A percentile compares a stretch with the other conserved stretches of the same genome.
These are phyloP conservation scores for Ascochyta koolunga DNA, from an alignment of 2,329 filamentous ascomycete species.

Conservation along the genomic window DNA sequence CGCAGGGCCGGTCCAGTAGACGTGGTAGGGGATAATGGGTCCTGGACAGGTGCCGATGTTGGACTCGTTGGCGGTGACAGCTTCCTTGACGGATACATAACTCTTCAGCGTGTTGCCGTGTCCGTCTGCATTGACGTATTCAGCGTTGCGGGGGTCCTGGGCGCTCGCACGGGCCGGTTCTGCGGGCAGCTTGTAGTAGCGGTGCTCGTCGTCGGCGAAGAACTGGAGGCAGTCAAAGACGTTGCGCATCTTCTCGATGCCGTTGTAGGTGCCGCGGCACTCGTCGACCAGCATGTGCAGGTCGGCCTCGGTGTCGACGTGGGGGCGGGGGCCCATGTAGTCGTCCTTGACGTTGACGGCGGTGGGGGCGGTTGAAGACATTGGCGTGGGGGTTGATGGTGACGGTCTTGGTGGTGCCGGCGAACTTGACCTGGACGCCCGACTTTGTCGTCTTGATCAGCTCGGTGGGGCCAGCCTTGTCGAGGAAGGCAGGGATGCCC, in stretches of 20 bases:
- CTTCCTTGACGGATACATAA: conserved; percentile 48
- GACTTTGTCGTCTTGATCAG: conserved; percentile 50
- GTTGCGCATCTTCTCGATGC: conserved; percentile 62
- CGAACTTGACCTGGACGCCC: conserved; percentile 52
- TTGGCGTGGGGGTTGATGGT: conserved; percentile 60
- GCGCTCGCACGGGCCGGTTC: conserved; percentile 47
- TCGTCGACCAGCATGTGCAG: conserved; percentile 59
- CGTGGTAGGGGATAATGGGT: conserved; percentile 62
- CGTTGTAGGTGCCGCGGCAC: conserved; percentile 58
- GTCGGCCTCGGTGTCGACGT: conserved; percentile 61
- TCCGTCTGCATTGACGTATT: conserved; percentile 52
- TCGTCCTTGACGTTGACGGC: conserved; percentile 59
- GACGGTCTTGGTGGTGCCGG: conserved; percentile 49
- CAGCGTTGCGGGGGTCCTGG: conserved; percentile 51
- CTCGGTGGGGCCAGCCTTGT: conserved; percentile 50
- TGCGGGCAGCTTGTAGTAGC: conserved; percentile 58
- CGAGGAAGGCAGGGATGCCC: conserved; percentile 50
- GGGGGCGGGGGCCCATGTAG: conserved; percentile 57
- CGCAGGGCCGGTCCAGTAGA: conserved; percentile 63
- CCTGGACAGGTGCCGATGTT: conserved; percentile 59
- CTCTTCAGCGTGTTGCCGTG: conserved; percentile 47
- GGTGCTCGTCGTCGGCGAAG: conserved; percentile 55
- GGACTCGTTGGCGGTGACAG: conserved; percentile 46
- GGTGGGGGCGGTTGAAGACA: conserved; percentile 60
- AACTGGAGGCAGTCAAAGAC: conserved; percentile 61